Conservation (phyloP, 345 rosid species). For the Lepidium aucheri region DNA sequence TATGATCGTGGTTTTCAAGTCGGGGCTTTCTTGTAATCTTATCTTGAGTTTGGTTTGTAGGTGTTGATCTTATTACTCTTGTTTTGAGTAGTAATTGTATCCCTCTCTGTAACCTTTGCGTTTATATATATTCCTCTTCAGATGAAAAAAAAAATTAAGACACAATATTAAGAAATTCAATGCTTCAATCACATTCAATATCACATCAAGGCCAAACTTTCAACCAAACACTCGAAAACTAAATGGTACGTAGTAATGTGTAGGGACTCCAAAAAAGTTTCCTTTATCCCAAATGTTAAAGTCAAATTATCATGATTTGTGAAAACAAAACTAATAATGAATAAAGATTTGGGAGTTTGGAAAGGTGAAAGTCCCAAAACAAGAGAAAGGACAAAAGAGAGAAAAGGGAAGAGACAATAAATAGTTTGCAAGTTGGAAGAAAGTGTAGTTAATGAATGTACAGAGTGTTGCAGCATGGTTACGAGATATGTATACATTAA, state of each 20-base stretch:
- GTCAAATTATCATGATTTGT: slow-evolving; percentile 4
- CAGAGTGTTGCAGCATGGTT: slow-evolving; percentile 23
- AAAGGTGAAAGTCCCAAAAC: slow-evolving; percentile 24
- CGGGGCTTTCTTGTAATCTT: no score
- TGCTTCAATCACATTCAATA: slow-evolving; percentile 10
- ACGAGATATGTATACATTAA: background rate
- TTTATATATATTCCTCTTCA: no score
- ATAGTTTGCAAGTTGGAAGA: slow-evolving; percentile 16
- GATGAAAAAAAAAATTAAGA: no score
- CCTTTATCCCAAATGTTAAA: background rate
- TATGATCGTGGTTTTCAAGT: no score
- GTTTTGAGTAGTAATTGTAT: no score
- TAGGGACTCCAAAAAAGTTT: background rate
- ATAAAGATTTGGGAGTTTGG: slow-evolving; percentile 13
- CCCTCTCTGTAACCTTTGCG: no score
- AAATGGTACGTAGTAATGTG: background rate
- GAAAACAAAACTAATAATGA: background rate
- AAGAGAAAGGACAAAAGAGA: slow-evolving; percentile 21
- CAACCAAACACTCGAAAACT: slow-evolving; percentile 14
- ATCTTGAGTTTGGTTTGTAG: no score
- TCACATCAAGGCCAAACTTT: slow-evolving; percentile 14
- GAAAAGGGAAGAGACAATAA: background rate
- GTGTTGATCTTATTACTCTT: no score
- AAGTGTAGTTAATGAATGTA: slow-evolving; percentile 26
- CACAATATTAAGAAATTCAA: background rate